Evolutionary conservation across 805 yeast species (phyloP).

Genomic region (Candida qinlingensis): DNA sequence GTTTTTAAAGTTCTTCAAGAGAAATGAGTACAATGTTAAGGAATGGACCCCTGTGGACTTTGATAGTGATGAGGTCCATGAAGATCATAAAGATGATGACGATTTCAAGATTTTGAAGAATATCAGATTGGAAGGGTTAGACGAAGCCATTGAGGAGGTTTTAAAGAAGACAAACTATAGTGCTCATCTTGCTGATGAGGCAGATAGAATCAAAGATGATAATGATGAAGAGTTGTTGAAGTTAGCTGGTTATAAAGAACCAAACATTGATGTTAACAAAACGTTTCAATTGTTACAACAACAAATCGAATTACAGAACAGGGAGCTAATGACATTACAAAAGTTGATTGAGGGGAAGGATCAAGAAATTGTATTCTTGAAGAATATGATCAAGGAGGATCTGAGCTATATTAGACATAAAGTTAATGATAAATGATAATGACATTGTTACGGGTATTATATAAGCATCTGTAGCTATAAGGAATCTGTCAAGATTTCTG

Average conservation of each 20-base stretch:
- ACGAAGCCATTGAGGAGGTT: conserved; percentile 13
- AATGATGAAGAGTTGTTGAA: conserved; percentile 13
- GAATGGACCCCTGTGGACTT: conserved; percentile 22
- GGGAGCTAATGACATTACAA: conserved; percentile 7
- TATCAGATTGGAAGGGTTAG: conserved; percentile 15
- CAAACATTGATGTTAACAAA: neutral
- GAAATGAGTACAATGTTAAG: conserved; percentile 14
- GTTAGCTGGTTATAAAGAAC: conserved; percentile 15
- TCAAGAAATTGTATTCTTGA: conserved; percentile 19
- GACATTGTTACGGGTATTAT: too few species aligned
- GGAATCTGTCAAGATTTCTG: too few species aligned
- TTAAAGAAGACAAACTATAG: conserved; percentile 6
- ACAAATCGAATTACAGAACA: conserved; percentile 2
- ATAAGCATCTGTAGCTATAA: too few species aligned
- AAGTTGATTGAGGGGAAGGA: conserved; percentile 13
- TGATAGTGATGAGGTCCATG: conserved; percentile 9
- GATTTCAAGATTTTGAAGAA: conserved; percentile 4
- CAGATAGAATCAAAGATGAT: neutral
- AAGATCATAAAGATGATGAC: conserved; percentile 7
- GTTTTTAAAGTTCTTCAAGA: conserved; percentile 16
- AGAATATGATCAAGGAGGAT: conserved; percentile 22
- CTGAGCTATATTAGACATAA: conserved; percentile 20
- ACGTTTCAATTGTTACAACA: conserved; percentile 9
- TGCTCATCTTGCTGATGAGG: too few species aligned
- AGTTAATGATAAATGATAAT: conserved; percentile 9